Evolutionary conservation across 306 rosid species (phyloP), one percentile per base, ranked within the genome.

Genomic region (Gastrolobium villosum): DNA sequence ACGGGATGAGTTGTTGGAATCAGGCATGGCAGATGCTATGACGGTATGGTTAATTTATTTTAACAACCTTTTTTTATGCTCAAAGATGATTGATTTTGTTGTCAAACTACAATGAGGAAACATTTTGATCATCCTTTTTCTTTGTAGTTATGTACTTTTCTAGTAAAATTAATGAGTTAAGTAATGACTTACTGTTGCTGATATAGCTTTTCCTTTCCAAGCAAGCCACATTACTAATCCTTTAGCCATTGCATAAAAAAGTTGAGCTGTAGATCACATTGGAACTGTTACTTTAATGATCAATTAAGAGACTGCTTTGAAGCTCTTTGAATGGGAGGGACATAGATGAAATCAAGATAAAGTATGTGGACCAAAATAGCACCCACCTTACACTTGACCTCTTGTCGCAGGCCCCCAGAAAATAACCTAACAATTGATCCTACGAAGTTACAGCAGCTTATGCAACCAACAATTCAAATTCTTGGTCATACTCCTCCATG

Each of bases 1-100:
- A 48, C 89, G 99, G 52, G 97, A 94, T 83, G 92, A 94, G 77
- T 80, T 94, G 90, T 80, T 94, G 91, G 95, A 92, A 84, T 90
- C 99, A 36, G 99, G 97, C 90, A 92, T 89, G 95, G 96, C 97
- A 76, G 97, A 91, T 88, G 53, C 99, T 60, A 40, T 92, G 86
- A 90, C 95, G 85, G 97, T 94, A 91, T 83, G 86, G 46, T 26
- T 82, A 1, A 49, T 76, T 82, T 74, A 44, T 49, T 65, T 54
- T 70, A 65, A 43, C 31, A 4, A 52, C 30, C 72, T 66, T 59
- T 68, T 68, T 37, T 53, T 43, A 26, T 73, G 56, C 70, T 68
- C 50, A 70, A 35, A 57, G 63, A 30, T 56, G 48, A 53, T 68
- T 68, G 26, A 28, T 65, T 63, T 63, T 69, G 6, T 35, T 82